A percentile compares a stretch with the other conserved stretches of the same genome.
Evolutionary conservation across 108 stramenopile species (phyloP).

Genomic region (Mayamaea pseudoterrestris): DNA sequence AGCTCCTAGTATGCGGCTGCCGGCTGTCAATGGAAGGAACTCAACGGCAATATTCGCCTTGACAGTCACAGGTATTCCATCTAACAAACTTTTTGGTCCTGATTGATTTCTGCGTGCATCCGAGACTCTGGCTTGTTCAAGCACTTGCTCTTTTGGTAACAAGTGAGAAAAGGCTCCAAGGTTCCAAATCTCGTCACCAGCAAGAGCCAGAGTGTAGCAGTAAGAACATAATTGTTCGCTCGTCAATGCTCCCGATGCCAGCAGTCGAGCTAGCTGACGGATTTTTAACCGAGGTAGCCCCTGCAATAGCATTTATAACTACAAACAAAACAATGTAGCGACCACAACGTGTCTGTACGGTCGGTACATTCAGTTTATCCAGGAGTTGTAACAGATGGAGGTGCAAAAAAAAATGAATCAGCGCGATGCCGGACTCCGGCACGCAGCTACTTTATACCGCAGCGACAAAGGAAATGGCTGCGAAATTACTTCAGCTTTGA

Average conservation of each 20-base stretch:
- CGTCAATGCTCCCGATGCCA: background rate
- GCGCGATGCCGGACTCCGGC: no score
- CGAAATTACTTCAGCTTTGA: no score
- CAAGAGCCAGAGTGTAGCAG: slow-evolving; percentile 29
- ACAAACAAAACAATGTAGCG: no score
- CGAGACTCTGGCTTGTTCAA: slow-evolving; percentile 37
- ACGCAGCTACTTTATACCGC: no score
- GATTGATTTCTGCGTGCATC: slow-evolving; percentile 28
- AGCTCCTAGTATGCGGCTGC: slow-evolving; percentile 56
- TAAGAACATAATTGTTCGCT: slow-evolving; percentile 21
- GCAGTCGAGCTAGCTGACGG: background rate
- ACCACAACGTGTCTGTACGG: no score
- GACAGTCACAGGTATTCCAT: slow-evolving; percentile 88
- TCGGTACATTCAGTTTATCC: no score
- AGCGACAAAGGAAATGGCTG: no score
- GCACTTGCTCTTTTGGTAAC: slow-evolving; percentile 13
- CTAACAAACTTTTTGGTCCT: slow-evolving; percentile 27
- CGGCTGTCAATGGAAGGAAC: slow-evolving; percentile 58
- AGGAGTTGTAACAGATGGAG: no score
- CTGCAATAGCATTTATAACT: no score
- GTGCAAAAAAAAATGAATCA: no score
- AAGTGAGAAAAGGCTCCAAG: slow-evolving; percentile 47
- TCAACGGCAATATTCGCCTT: slow-evolving; percentile 90
- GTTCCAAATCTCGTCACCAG: slow-evolving; percentile 33
- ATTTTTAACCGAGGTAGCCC: no score